Conservation (phyloP, 1,284 basidiomycete species). For the Meripilus lineatus region DNA sequence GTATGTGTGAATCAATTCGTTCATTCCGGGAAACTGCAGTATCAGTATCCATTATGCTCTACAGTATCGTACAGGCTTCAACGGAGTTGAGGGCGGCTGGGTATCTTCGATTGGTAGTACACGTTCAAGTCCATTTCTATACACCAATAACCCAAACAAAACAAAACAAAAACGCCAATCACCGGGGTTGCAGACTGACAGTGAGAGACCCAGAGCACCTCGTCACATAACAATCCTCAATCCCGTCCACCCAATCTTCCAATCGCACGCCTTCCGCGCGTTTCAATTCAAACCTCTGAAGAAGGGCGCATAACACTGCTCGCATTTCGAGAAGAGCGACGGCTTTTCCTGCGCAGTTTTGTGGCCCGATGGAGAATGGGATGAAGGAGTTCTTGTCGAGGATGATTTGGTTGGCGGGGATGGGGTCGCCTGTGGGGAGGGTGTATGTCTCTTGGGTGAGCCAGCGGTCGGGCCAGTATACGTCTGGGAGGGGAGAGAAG, state of each 20-base stretch:
- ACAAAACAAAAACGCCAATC: too few relatives aligned
- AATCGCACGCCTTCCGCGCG: conserved; percentile 10
- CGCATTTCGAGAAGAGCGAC: conserved; percentile 23
- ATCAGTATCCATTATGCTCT: too few relatives aligned
- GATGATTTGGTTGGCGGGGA: conserved; percentile 8
- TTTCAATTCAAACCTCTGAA: conserved; percentile 20
- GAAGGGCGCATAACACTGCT: conserved; percentile 14
- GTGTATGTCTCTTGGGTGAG: conserved; percentile 18
- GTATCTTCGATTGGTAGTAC: too few relatives aligned
- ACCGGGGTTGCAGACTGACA: too few relatives aligned
- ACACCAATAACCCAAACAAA: too few relatives aligned
- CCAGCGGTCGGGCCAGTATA: conserved; percentile 42
- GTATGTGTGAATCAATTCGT: too few relatives aligned
- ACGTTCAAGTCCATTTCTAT: too few relatives aligned
- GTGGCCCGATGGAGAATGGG: conserved; percentile 19
- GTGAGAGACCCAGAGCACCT: too few relatives aligned
- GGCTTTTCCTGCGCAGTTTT: conserved; percentile 23
- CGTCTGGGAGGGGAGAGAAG: conserved; percentile 36
- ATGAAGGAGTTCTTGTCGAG: conserved; percentile 17
- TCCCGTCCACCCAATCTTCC: conserved; percentile 15
- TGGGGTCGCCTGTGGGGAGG: conserved; percentile 12
- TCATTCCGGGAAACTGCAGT: too few relatives aligned
- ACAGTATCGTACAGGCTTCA: too few relatives aligned
- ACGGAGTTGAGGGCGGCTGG: too few relatives aligned
- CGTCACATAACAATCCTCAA: conserved; percentile 1